Base-by-base conservation (phyloP, 805 yeast species). In the Metschnikowia reukaufii region DNA sequence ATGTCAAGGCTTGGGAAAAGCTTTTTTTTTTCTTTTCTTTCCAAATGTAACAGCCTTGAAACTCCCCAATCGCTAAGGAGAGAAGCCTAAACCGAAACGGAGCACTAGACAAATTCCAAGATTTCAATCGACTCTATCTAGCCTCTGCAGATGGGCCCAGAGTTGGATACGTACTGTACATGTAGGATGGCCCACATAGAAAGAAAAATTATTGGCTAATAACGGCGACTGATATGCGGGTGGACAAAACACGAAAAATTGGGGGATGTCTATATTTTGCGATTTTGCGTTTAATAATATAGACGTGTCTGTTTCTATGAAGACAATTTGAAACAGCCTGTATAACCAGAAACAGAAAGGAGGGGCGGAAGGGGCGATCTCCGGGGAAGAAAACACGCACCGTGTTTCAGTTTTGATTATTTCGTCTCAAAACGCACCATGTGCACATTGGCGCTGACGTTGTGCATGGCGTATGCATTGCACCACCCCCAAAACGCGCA, bases 351-450 rank as follows among this genome's bases (percentile, higher is more conserved):
- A 25, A 13, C 12, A 25, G 29, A 9, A 25, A 25, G 12, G 12
- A 25, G 29, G 29, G 29, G 29, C 29, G 12, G 29, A 25, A 9
- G 12, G 29, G 29, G 12, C 29, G 12, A 25, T 9, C 29, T 25
- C 29, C 29, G 29, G 12, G 12, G 29, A 9, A 9, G 8, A 9
- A 25, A 25, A 25, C 29, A 25, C 29, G 29, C 12, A 9, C 12
- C 29, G 29, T 25, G 29, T 25, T 25, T 25, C 29, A 25, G 29
- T 25, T 25, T 25, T 25, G 8, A 17, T n/a, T 12, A 4, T 37
- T 25, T 36, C 37, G 18, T 37, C 47, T 37, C 38, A 37, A 37
- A 44, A 37, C 12, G 47, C 42, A 37, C 20, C 29, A n/a, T 0
- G 21, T 43, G 46, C 46, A 36, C 15, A 16, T 4, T 10, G 8